These are phyloP conservation scores for Corrigiola litoralis DNA, from an alignment of 179 eudicot species.

Conservation along the genomic window DNA sequence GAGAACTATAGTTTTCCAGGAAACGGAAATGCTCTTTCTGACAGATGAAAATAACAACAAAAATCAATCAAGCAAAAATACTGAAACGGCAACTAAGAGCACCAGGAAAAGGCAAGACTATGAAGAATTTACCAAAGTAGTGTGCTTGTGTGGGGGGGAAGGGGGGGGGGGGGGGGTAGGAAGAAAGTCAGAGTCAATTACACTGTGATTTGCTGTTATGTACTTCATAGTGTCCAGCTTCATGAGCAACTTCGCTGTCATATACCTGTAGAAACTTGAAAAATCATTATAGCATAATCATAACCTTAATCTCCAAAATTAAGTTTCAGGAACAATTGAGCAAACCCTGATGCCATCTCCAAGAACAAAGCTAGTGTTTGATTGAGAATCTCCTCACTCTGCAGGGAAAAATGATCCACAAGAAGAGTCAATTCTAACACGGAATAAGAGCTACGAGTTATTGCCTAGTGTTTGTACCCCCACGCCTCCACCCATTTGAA, in stretches of 20 bases:
- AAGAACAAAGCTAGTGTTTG: constrained; percentile 73
- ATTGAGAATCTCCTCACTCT: constrained; percentile 76
- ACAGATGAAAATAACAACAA: constrained; percentile 13
- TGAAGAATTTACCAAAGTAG: not conserved
- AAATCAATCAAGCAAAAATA: constrained; percentile 1
- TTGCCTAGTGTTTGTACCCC: not conserved
- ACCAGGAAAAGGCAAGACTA: not conserved
- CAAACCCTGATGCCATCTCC: constrained; percentile 92
- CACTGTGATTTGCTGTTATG: constrained; percentile 70
- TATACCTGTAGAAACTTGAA: constrained; percentile 50
- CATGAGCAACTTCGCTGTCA: constrained; percentile 79
- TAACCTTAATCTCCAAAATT: not conserved
- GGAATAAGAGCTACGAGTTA: not conserved
- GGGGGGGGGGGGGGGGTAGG: not conserved
- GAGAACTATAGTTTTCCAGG: constrained; percentile 57
- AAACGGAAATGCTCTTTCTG: constrained; percentile 84
- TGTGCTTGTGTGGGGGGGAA: not conserved
- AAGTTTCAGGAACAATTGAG: constrained; percentile 16
- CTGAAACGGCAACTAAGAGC: not conserved
- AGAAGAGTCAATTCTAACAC: constrained; percentile 1
- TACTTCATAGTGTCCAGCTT: constrained; percentile 83
- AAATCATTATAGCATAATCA: constrained; percentile 2
- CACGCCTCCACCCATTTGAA: not conserved
- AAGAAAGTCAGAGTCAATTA: constrained; percentile 27
- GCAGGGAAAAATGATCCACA: constrained; percentile 22